These are phyloP conservation scores for Gomphus bonarii DNA, from an alignment of 1,284 basidiomycete genomes.

Conservation along the genomic window DNA sequence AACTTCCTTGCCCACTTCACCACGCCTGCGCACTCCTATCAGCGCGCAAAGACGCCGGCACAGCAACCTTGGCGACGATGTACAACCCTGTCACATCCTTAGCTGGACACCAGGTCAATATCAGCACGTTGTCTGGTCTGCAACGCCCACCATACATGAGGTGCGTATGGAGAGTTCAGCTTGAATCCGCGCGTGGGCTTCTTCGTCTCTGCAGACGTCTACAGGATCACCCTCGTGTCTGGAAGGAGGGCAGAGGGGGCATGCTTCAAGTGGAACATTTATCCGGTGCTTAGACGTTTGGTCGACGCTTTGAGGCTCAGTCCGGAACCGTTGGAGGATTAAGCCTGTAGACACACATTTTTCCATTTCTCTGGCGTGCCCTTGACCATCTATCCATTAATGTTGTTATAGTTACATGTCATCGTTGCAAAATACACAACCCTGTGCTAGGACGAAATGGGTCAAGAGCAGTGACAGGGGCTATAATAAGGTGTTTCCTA, in stretches of 20 bases:
- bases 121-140: not conserved
- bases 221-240: not conserved
- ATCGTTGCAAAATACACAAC: not conserved
- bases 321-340: constrained; percentile 48
- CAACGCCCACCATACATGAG: constrained; percentile 48
- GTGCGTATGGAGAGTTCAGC: constrained; percentile 57
- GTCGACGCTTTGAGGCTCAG: constrained; percentile 71
- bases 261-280: constrained; percentile 58
- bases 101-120: constrained; percentile 30
- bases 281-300: constrained; percentile 63
- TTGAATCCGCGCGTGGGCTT: constrained; percentile 74
- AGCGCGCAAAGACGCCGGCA: not conserved
- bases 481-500: constrained; percentile 68
- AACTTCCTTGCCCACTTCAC: constrained; percentile 53
- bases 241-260: not conserved
- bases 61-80: constrained; percentile 49
- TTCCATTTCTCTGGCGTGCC: constrained; percentile 69
- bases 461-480: not conserved
- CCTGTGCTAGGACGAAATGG: constrained; percentile 55
- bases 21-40: constrained; percentile 37
- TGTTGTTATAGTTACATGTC: not conserved
- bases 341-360: constrained; percentile 39
- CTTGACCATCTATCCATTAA: constrained; percentile 51
- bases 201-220: constrained; percentile 60
- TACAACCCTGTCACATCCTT: constrained; percentile 83